phyloP scores from a whole-genome alignment of 2,329 filamentous ascomycete genomes.

The Botrytis fragariae region DNA sequence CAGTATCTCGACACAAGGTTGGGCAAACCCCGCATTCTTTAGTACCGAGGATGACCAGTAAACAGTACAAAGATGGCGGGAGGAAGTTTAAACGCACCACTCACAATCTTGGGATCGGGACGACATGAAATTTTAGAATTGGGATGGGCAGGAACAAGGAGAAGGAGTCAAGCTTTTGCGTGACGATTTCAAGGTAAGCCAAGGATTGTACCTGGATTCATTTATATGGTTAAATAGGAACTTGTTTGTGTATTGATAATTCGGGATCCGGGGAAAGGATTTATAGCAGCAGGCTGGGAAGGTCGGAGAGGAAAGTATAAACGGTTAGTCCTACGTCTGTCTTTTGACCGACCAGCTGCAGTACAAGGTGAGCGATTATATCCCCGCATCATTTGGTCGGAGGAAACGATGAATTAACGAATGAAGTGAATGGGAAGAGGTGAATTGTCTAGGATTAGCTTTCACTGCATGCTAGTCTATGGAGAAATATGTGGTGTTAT shows the following conservation, averaged over 20 bases:
- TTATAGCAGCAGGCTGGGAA: not conserved
- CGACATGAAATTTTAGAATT: not conserved
- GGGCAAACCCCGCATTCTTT: constrained; percentile 1
- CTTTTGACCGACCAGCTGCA: not conserved
- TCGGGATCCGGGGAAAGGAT: not conserved
- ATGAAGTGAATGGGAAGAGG: not conserved
- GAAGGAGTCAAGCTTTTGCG: not conserved
- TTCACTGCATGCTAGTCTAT: constrained; percentile 1
- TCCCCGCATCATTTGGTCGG: not conserved
- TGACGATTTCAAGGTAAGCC: not conserved
- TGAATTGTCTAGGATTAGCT: not conserved
- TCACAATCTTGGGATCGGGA: not conserved
- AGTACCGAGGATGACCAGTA: not conserved
- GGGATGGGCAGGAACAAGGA: not conserved
- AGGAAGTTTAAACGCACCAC: constrained; percentile 2
- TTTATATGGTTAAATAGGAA: not conserved
- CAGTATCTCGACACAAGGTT: not conserved
- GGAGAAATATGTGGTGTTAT: not conserved
- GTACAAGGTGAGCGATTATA: not conserved
- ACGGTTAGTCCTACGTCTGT: not conserved
- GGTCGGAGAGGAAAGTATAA: not conserved
- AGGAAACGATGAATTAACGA: not conserved
- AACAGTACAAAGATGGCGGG: not conserved
- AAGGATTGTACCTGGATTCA: not conserved
- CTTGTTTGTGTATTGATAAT: not conserved